phyloP scores from a whole-genome alignment of 495 filamentous ascomycete genomes.

The Astrothelium macrocarpum region DNA sequence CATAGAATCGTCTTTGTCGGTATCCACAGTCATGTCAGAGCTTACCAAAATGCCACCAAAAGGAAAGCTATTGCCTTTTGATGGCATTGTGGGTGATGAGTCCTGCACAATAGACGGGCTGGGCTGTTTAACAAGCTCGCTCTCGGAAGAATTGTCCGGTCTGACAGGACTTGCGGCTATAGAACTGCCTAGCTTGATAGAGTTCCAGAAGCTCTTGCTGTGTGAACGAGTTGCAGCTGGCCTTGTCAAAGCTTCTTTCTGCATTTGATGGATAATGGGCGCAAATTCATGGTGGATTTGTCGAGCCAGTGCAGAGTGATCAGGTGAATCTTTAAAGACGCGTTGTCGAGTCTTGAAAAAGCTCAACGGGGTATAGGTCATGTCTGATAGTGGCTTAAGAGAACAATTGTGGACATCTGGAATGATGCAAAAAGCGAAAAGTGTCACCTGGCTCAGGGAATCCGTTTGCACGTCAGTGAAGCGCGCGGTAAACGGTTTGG shows the following conservation, averaged over 20 bases:
- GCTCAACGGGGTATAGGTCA: slow-evolving; percentile 40
- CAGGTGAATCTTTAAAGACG: slow-evolving; percentile 39
- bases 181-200: not conserved
- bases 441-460: slow-evolving; percentile 23
- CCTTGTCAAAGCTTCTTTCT: slow-evolving; percentile 27
- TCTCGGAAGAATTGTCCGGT: slow-evolving; percentile 5
- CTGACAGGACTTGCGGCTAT: not conserved
- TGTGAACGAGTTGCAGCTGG: slow-evolving; percentile 12
- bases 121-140: slow-evolving; percentile 1
- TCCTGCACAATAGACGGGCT: not conserved
- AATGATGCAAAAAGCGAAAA: slow-evolving; percentile 49
- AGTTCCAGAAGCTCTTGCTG: not conserved
- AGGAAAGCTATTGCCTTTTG: not conserved
- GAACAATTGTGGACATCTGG: slow-evolving; percentile 39
- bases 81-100: not conserved
- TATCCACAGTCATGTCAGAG: slow-evolving; percentile 21
- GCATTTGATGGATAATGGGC: slow-evolving; percentile 21
- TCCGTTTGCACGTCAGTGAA: slow-evolving; percentile 23
- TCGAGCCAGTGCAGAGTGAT: slow-evolving; percentile 43
- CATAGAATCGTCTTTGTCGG: slow-evolving; percentile 16
- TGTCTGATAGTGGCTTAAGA: slow-evolving; percentile 32
- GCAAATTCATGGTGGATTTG: slow-evolving; percentile 42
- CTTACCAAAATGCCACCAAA: slow-evolving; percentile 24
- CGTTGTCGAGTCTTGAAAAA: slow-evolving; percentile 52
- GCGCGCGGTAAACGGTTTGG: slow-evolving; percentile 39